These are phyloP conservation scores for Cocos nucifera DNA, from an alignment of 176 grass and related monocot species.

Conservation along the genomic window DNA sequence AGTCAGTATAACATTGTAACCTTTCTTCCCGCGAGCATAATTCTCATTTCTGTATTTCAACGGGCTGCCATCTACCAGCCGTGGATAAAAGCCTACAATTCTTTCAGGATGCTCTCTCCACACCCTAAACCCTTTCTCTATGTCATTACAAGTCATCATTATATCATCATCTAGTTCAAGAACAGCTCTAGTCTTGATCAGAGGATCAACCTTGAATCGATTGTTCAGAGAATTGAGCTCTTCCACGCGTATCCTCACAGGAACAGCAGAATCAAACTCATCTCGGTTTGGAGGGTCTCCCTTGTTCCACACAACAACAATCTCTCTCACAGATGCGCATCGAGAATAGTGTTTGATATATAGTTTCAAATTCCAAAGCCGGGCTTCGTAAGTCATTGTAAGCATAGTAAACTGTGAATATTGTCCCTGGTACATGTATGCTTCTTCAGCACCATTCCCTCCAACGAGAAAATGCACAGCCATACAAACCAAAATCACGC, in stretches of 20 bases:
- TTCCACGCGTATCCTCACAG: slow-evolving; percentile 81
- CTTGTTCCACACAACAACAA: slow-evolving; percentile 98
- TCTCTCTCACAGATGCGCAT: slow-evolving; percentile 90
- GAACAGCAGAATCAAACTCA: slow-evolving; percentile 73
- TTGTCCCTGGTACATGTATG: slow-evolving; percentile 61
- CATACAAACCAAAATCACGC: slow-evolving; percentile 47
- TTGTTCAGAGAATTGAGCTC: slow-evolving; percentile 91
- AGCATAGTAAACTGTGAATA: slow-evolving; percentile 88
- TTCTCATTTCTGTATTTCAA: slow-evolving; percentile 76
- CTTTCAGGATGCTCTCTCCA: slow-evolving; percentile 90
- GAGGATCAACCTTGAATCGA: slow-evolving; percentile 67
- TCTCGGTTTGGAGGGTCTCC: slow-evolving; percentile 52
- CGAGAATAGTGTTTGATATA: slow-evolving; percentile 90
- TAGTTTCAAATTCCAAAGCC: slow-evolving; percentile 90
- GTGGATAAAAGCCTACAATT: slow-evolving; percentile 87
- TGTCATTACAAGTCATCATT: slow-evolving; percentile 95
- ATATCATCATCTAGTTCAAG: slow-evolving; percentile 96
- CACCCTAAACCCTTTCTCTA: slow-evolving; percentile 91
- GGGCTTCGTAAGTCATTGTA: slow-evolving; percentile 96
- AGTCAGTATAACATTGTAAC: slow-evolving; percentile 88
- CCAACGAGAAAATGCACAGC: slow-evolving; percentile 77
- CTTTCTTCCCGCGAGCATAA: slow-evolving; percentile 78
- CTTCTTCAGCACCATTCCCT: slow-evolving; percentile 72
- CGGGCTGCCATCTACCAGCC: slow-evolving; percentile 70
- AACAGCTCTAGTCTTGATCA: slow-evolving; percentile 86